Conservation (phyloP, 352 stramenopile genomes). For the Phytophthora capsici region DNA sequence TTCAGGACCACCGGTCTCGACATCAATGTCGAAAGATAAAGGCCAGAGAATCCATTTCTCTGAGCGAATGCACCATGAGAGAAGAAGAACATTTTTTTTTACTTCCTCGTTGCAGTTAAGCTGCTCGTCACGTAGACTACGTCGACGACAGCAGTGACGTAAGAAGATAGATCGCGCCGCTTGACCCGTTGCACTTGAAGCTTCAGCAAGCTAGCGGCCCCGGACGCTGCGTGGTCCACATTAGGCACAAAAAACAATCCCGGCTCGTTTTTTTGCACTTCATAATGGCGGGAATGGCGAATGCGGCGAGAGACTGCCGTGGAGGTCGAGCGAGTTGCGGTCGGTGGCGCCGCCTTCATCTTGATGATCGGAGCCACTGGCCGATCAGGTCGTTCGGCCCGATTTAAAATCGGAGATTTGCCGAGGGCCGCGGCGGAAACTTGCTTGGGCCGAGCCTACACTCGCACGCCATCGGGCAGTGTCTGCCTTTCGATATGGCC, state of each 20-base stretch:
- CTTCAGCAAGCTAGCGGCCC: background rate
- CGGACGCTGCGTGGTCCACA: conserved; percentile 25
- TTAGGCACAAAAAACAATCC: conserved; percentile 4
- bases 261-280: conserved; percentile 20
- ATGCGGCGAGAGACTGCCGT: conserved; percentile 17
- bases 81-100: background rate
- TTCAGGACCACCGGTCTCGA: background rate
- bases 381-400: conserved; percentile 23
- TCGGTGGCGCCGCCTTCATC: conserved; percentile 10
- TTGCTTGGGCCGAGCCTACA: background rate
- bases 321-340: background rate
- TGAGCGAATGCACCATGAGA: background rate
- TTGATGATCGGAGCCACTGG: conserved; percentile 31
- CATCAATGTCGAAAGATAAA: background rate
- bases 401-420: conserved; percentile 24
- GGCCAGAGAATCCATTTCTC: too few species aligned
- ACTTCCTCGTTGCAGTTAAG: background rate
- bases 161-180: background rate
- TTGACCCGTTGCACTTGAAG: conserved; percentile 10
- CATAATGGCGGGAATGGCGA: conserved; percentile 22
- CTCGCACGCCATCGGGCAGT: conserved; percentile 19
- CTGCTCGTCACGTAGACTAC: background rate
- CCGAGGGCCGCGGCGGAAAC: background rate
- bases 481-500: background rate
- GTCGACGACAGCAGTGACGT: background rate